Evolutionary conservation across 768 basidiomycete genomes (phyloP).

Genomic region (Phylloporus scabripes): DNA sequence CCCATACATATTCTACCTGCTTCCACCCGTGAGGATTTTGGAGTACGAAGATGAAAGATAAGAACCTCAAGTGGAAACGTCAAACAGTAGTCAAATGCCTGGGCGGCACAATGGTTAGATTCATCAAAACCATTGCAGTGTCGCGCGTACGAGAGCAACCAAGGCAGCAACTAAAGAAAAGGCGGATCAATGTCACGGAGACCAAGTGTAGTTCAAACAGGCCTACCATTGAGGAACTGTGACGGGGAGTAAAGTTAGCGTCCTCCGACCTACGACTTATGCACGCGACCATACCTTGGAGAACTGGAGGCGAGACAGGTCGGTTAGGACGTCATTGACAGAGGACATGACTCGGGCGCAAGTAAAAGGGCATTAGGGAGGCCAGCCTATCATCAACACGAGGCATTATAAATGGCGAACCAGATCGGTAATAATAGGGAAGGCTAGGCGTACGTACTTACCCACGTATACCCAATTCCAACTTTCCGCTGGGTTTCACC

Average conservation of each 20-base stretch:
- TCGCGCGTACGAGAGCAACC: constrained; percentile 12
- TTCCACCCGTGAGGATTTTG: neutral
- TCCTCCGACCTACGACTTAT: neutral
- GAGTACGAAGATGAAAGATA: neutral
- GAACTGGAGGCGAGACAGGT: constrained; percentile 16
- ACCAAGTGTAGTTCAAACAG: too few relatives aligned
- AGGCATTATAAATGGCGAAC: too few relatives aligned
- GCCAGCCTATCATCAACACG: too few relatives aligned
- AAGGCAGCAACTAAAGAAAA: constrained; percentile 15
- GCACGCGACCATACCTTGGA: constrained; percentile 13
- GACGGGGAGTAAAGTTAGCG: neutral
- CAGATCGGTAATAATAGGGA: too few relatives aligned
- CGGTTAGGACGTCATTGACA: constrained; percentile 2
- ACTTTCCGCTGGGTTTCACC: too few relatives aligned
- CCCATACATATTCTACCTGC: constrained; percentile 24
- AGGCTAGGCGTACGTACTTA: too few relatives aligned
- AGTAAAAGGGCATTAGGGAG: neutral
- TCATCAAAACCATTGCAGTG: neutral
- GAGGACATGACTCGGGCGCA: constrained; percentile 6
- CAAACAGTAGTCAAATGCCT: constrained; percentile 22
- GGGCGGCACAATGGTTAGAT: neutral
- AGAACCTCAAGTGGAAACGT: constrained; percentile 21
- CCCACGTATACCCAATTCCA: too few relatives aligned
- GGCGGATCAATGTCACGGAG: neutral
- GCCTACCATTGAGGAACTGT: constrained; percentile 19